These are phyloP conservation scores for Trametes gibbosa DNA, from an alignment of 768 basidiomycete species.

Conservation along the genomic window DNA sequence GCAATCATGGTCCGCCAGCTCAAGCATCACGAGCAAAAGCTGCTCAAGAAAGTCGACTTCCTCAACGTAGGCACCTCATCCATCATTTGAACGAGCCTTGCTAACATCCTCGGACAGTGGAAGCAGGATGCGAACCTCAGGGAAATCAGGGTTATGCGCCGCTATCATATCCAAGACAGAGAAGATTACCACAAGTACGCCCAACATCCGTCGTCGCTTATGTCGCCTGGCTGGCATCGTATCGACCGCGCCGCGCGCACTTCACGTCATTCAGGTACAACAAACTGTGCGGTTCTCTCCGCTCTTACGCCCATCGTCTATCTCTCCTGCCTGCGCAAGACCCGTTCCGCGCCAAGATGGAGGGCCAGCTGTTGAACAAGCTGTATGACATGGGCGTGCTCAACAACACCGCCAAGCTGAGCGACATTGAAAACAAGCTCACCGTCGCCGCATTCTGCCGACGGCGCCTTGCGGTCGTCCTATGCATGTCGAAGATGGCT, in stretches of 20 bases:
- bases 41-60: slow-evolving; percentile 97
- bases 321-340: slow-evolving; percentile 87
- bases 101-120: slow-evolving; percentile 58
- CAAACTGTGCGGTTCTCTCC: slow-evolving; percentile 85
- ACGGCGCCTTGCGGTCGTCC: slow-evolving; percentile 86
- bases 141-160: slow-evolving; percentile 90
- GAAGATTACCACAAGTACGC: slow-evolving; percentile 90
- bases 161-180: slow-evolving; percentile 93
- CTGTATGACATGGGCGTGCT: slow-evolving; percentile 97
- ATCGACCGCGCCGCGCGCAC: not conserved
- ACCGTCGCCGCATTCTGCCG: slow-evolving; percentile 95
- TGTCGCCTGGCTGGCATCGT: not conserved
- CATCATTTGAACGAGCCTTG: no score
- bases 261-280: slow-evolving; percentile 64
- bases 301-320: slow-evolving; percentile 82
- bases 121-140: slow-evolving; percentile 90
- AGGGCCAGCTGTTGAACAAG: slow-evolving; percentile 85
- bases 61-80: slow-evolving; percentile 56
- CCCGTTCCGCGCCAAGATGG: slow-evolving; percentile 81
- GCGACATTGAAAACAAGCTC: slow-evolving; percentile 91
- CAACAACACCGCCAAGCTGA: slow-evolving; percentile 81
- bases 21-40: slow-evolving; percentile 94
- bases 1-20: slow-evolving; percentile 81
- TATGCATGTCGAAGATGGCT: slow-evolving; percentile 92
- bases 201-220: not conserved